These are phyloP conservation scores for Penicillium lagena DNA, from an alignment of 495 filamentous ascomycete genomes.

Conservation along the genomic window DNA sequence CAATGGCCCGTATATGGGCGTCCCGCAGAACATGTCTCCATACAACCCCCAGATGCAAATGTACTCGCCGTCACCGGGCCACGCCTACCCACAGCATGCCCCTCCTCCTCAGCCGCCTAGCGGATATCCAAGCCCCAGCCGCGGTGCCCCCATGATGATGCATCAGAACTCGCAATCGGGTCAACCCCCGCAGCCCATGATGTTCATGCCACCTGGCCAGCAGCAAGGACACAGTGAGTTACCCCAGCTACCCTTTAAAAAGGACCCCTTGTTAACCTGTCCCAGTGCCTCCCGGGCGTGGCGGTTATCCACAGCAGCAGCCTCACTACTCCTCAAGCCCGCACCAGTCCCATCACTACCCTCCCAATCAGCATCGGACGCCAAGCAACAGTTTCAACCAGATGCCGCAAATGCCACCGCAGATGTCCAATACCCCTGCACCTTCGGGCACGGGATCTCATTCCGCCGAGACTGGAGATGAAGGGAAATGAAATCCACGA, in stretches of 20 bases:
- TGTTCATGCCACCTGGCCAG: constrained; percentile 65
- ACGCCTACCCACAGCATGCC: constrained; percentile 57
- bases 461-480: constrained; percentile 43
- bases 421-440: constrained; percentile 37
- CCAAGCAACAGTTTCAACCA: constrained; percentile 54
- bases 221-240: constrained; percentile 61
- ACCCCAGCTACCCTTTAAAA: neutral
- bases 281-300: constrained; percentile 52
- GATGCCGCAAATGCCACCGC: constrained; percentile 41
- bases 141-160: constrained; percentile 78
- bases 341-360: constrained; percentile 61
- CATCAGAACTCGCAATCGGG: constrained; percentile 72
- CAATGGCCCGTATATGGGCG: constrained; percentile 45
- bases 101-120: constrained; percentile 62
- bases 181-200: constrained; percentile 48
- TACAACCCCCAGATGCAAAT: constrained; percentile 66
- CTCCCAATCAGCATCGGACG: constrained; percentile 52
- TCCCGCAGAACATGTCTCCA: constrained; percentile 50
- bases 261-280: constrained; percentile 18
- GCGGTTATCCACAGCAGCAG: constrained; percentile 51
- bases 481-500: constrained; percentile 45
- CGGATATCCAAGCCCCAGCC: constrained; percentile 78
- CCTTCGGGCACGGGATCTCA: constrained; percentile 29
- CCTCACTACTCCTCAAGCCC: constrained; percentile 59
- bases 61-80: constrained; percentile 62